These are phyloP conservation scores for Ustilago crameri DNA, from an alignment of 1,284 basidiomycete species.

Conservation along the genomic window DNA sequence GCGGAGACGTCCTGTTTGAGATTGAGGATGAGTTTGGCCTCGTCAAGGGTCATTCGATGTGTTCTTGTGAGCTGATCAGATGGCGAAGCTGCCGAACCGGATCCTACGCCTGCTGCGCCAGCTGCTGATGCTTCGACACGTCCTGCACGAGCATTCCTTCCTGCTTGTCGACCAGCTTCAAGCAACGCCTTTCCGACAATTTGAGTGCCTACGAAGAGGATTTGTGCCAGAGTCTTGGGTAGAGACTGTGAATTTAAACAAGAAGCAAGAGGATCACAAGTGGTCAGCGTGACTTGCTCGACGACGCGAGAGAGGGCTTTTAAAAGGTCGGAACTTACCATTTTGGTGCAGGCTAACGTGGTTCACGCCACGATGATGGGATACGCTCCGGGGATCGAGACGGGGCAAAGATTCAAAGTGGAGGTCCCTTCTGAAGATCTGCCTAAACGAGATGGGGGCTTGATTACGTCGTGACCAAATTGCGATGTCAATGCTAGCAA, in stretches of 20 bases:
- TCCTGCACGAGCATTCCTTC: conserved; percentile 84
- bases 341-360: not conserved
- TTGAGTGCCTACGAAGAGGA: conserved; percentile 80
- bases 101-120: conserved; percentile 73
- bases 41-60: conserved; percentile 93
- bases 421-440: conserved; percentile 11
- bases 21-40: conserved; percentile 93
- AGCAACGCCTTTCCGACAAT: conserved; percentile 91
- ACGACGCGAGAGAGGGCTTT: not conserved
- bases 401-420: conserved; percentile 8
- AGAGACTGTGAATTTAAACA: conserved; percentile 50
- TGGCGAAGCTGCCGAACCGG: conserved; percentile 61
- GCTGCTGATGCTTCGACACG: conserved; percentile 78
- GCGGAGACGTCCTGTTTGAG: conserved; percentile 75
- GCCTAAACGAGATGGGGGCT: not conserved
- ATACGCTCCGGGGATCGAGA: not conserved
- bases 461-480: not conserved
- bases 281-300: not conserved
- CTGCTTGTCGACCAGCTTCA: conserved; percentile 90
- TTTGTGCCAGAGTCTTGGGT: conserved; percentile 79
- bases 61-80: conserved; percentile 72
- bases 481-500: not conserved
- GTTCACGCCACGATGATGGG: not conserved
- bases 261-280: not conserved
- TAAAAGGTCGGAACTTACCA: conserved; percentile 12